Evolutionary conservation across 345 rosid species (phyloP).

Genomic region (Camelina hispida): DNA sequence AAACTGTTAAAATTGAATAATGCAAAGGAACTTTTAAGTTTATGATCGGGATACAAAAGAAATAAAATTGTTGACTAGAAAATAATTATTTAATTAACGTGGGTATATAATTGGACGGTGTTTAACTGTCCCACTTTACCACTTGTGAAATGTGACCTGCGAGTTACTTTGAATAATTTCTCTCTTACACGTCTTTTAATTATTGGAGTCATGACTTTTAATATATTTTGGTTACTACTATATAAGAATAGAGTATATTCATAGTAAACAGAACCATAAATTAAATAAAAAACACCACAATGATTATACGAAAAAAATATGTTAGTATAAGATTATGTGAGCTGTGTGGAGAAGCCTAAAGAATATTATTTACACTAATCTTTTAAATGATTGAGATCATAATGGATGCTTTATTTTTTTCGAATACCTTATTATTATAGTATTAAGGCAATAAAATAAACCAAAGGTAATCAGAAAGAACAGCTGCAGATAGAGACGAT

Average conservation of each 20-base stretch:
- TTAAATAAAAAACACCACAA: not conserved
- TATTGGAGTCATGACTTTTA: constrained; percentile 4
- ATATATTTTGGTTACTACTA: constrained; percentile 2
- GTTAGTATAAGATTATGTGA: constrained; percentile 25
- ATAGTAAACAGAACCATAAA: not conserved
- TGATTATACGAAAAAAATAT: not conserved
- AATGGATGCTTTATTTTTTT: constrained; percentile 39
- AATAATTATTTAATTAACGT: not conserved
- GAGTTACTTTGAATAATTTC: not conserved
- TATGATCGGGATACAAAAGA: not conserved
- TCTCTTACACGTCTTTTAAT: constrained; percentile 16
- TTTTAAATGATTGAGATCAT: constrained; percentile 47
- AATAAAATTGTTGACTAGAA: constrained; percentile 2
- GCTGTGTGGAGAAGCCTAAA: constrained; percentile 45
- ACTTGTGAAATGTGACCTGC: constrained; percentile 28
- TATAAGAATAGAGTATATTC: constrained; percentile 16
- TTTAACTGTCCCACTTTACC: constrained; percentile 40
- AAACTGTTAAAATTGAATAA: not conserved
- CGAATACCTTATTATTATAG: constrained; percentile 2
- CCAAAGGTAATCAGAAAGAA: constrained; percentile 43
- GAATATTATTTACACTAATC: constrained; percentile 31
- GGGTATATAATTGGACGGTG: constrained; percentile 22
- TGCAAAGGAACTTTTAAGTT: not conserved
- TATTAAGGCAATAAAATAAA: not conserved
- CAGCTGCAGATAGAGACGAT: constrained; percentile 71